phyloP scores from a whole-genome alignment of 345 rosid genomes.

The Lepidium aucheri region DNA sequence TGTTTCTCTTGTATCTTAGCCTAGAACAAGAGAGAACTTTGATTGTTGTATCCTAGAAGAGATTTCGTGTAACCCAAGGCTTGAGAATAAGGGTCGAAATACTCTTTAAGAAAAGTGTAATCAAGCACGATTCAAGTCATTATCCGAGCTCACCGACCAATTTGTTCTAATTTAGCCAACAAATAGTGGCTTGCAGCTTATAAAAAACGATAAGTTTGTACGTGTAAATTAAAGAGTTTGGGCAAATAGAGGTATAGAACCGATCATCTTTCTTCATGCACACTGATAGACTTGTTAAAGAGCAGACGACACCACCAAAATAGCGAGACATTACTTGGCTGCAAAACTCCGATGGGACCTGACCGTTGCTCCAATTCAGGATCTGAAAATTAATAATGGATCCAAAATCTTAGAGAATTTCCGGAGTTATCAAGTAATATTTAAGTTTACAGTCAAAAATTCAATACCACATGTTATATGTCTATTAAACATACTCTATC shows the following conservation, averaged over 20 bases:
- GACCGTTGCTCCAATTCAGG: background rate
- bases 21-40: too few species aligned
- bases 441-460: background rate
- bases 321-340: constrained; percentile 1
- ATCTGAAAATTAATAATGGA: background rate
- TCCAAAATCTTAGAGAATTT: background rate
- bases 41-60: too few species aligned
- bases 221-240: too few species aligned
- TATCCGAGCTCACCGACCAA: too few species aligned
- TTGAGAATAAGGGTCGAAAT: too few species aligned
- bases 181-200: too few species aligned
- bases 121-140: too few species aligned
- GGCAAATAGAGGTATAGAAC: constrained; percentile 20
- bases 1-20: too few species aligned
- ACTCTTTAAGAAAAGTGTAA: too few species aligned
- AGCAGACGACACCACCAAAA: constrained; percentile 17
- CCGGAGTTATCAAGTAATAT: background rate
- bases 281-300: constrained; percentile 26
- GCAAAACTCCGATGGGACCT: constrained; percentile 28
- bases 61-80: too few species aligned
- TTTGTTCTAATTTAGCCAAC: too few species aligned
- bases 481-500: background rate
- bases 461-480: background rate
- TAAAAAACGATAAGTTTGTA: too few species aligned
- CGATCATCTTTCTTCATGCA: constrained; percentile 26